phyloP scores from a whole-genome alignment of 208 protist species.

The Acanthamoeba culbertsoni region DNA sequence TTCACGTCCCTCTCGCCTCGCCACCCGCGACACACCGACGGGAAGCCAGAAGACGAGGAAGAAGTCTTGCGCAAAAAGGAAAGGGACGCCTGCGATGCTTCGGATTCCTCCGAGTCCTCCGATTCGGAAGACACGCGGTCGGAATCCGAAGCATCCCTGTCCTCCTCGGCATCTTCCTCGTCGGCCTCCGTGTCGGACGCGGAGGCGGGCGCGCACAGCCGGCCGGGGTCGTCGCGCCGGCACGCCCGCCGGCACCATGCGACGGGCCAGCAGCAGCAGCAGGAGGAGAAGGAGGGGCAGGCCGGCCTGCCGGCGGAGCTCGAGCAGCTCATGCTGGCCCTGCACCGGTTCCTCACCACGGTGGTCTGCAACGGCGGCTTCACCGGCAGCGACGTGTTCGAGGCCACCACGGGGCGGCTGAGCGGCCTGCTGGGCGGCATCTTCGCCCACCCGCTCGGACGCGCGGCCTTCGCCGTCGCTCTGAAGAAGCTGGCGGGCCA shows the following conservation, averaged over 20 bases:
- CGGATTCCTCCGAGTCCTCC: background rate
- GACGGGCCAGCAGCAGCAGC: background rate
- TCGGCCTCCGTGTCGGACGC: background rate
- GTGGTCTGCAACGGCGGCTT: constrained; percentile 35
- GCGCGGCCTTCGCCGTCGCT: constrained; percentile 8
- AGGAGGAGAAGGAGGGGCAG: background rate
- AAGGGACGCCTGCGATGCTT: no score
- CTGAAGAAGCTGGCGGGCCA: constrained; percentile 24
- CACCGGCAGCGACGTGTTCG: constrained; percentile 21
- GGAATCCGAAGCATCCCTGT: no score
- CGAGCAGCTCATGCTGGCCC: background rate
- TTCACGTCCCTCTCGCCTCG: background rate
- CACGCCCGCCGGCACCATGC: background rate
- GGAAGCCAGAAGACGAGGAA: background rate
- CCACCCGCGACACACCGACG: background rate
- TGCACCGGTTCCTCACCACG: background rate
- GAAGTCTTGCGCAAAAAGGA: background rate
- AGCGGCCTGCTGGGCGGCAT: background rate
- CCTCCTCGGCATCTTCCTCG: no score
- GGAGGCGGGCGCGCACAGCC: background rate
- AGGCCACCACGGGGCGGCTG: background rate
- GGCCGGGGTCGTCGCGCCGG: background rate
- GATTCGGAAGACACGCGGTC: no score
- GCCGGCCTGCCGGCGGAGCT: background rate
- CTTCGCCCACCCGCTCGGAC: constrained; percentile 31